Evolutionary conservation across 2,329 filamentous ascomycete species (phyloP).

Genomic region (Diatrype stigma): DNA sequence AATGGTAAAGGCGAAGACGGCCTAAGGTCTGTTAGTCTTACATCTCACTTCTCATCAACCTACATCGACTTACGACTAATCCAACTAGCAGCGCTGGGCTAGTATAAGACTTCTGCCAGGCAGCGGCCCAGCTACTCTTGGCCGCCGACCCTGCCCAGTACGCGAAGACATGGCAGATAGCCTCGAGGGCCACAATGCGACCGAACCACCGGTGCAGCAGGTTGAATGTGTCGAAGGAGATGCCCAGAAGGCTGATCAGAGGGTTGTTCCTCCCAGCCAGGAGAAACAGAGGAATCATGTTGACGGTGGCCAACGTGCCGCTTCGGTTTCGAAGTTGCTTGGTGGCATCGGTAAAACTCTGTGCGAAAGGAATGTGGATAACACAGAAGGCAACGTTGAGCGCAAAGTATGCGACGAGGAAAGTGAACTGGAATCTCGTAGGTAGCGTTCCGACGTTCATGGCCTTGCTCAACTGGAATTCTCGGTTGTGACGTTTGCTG

Average conservation of each 20-base stretch:
- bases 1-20: conserved; percentile 54
- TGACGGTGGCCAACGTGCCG: conserved; percentile 66
- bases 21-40: conserved; percentile 33
- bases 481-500: conserved; percentile 71
- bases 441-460: conserved; percentile 74
- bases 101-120: conserved; percentile 31
- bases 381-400: conserved; percentile 77
- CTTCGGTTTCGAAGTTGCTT: conserved; percentile 61
- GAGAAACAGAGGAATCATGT: conserved; percentile 74
- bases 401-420: conserved; percentile 63
- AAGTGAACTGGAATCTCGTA: conserved; percentile 69
- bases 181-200: conserved; percentile 68
- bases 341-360: conserved; percentile 39
- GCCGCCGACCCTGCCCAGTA: conserved; percentile 45
- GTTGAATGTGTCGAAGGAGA: conserved; percentile 82
- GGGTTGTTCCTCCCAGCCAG: conserved; percentile 76
- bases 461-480: conserved; percentile 64
- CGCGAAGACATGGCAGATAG: conserved; percentile 60
- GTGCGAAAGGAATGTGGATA: conserved; percentile 57
- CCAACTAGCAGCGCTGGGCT: conserved; percentile 55
- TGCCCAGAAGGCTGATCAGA: conserved; percentile 64
- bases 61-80: conserved; percentile 50
- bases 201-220: conserved; percentile 77
- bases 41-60: neutral
- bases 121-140: conserved; percentile 43